Evolutionary conservation across 2,329 filamentous ascomycete genomes (phyloP).

Genomic region (Fusarium sp.): DNA sequence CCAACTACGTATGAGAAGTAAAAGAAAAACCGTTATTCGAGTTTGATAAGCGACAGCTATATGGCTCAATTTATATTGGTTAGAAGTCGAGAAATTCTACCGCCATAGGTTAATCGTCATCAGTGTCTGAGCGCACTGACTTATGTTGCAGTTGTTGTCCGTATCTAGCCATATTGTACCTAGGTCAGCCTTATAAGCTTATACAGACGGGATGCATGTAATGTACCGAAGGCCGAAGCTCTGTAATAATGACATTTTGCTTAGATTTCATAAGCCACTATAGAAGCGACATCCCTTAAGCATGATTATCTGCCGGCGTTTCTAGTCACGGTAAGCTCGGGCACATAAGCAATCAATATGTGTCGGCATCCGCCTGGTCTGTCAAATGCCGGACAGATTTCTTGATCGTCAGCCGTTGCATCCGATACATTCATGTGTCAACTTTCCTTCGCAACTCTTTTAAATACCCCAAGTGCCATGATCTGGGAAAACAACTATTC

Average conservation of each 20-base stretch:
- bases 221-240: not conserved
- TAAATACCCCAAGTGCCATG: constrained; percentile 19
- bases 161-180: not conserved
- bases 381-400: constrained; percentile 24
- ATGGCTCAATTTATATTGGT: not conserved
- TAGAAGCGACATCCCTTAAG: constrained; percentile 9
- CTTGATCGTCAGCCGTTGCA: constrained; percentile 39
- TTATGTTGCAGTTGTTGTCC: no score
- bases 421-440: constrained; percentile 31
- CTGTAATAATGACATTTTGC: constrained; percentile 32
- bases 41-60: not conserved
- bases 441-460: constrained; percentile 14
- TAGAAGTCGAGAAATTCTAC: not conserved
- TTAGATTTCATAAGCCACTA: not conserved
- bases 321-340: constrained; percentile 41
- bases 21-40: not conserved
- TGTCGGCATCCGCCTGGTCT: constrained; percentile 19
- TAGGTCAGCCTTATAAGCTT: constrained; percentile 19
- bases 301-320: constrained; percentile 9
- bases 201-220: not conserved
- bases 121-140: constrained; percentile 25
- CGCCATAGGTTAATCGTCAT: constrained; percentile 3
- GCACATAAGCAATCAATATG: constrained; percentile 8
- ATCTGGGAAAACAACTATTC: not conserved
- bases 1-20: no score